Evolutionary conservation across 257 asterid genomes (phyloP), one percentile per base, ranked within the genome.

Genomic region (Buddleja alternifolia): DNA sequence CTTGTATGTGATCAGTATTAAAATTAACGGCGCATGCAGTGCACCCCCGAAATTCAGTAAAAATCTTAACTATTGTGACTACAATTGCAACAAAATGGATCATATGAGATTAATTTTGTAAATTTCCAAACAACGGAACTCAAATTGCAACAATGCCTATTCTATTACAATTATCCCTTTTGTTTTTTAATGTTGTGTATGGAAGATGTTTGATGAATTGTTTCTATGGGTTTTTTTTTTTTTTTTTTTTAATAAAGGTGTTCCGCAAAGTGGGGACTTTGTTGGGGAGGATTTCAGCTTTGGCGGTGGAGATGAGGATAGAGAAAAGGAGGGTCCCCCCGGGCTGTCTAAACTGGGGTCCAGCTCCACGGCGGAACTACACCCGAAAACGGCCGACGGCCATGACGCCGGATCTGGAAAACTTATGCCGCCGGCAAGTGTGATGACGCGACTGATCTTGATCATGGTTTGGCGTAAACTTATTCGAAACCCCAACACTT

Each of bases 381-480:
- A 87, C 69, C 87, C 84, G 0, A 90, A 84, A 50, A 44, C 56
- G 0, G 63, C 57, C 67, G 89, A 78, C 7, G 83, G 47, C 17
- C 70, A 72, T 40, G 95, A 75, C 8, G 37, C 79, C 59, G 77
- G 75, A 4, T 55, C 67, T 56, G 82, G 73, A 3, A 93, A 88
- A 74, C 88, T 82, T 7, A 82, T 93, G 97, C 98, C 98, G 6
- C 98, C 98, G 17, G 80, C 98, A 0, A 93, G 97, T 16, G 98
- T 93, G 17, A 85, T 93, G 88, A 93, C 98, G 0, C 88, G 98
- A 19, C 90, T 93, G 12, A 93, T 93, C 73, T 67, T 93, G 82
- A 93, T 93, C 64, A 93, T 93, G 98, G 98, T 93, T 11, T 93
- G 98, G 98, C 94, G 98, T 25, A 93, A 90, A 63, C 98, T 93